Percentiles rank a stretch among this genome's conserved stretches.
Evolutionary conservation across 768 basidiomycete genomes (phyloP).

Genomic region (Termitomyces sp.): DNA sequence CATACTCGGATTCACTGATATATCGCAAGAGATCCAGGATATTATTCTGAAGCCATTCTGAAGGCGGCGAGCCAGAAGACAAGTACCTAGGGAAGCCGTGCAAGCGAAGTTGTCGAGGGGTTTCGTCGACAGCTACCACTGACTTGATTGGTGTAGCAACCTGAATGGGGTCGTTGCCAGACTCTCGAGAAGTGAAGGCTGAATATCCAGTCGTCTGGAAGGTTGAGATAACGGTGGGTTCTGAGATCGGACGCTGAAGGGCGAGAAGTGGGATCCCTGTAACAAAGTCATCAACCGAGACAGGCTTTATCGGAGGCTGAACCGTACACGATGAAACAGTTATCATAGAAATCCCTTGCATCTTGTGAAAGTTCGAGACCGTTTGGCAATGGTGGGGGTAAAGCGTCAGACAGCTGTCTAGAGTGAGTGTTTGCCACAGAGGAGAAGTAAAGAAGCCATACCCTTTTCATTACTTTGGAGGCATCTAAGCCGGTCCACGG

Average conservation of each 20-base stretch:
- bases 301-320: not conserved
- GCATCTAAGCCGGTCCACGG: conserved; percentile 90
- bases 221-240: conserved; percentile 66
- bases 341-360: conserved; percentile 77
- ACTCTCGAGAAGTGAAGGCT: conserved; percentile 34
- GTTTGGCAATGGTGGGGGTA: conserved; percentile 82
- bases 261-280: conserved; percentile 74
- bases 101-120: conserved; percentile 11
- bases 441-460: conserved; percentile 23
- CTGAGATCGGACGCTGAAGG: conserved; percentile 72
- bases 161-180: not conserved
- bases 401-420: conserved; percentile 68
- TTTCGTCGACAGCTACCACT: not conserved
- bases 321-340: conserved; percentile 78
- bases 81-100: conserved; percentile 4
- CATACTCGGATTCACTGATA: not conserved
- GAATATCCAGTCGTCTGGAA: conserved; percentile 70
- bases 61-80: not conserved
- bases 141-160: not conserved
- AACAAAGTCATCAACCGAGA: not conserved
- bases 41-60: conserved; percentile 2
- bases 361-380: conserved; percentile 64
- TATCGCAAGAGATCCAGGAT: conserved; percentile 3
- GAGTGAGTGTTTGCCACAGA: not conserved
- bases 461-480: conserved; percentile 90